Evolutionary conservation across 2,329 filamentous ascomycete genomes (phyloP).

Genomic region (Didymella glomerata): DNA sequence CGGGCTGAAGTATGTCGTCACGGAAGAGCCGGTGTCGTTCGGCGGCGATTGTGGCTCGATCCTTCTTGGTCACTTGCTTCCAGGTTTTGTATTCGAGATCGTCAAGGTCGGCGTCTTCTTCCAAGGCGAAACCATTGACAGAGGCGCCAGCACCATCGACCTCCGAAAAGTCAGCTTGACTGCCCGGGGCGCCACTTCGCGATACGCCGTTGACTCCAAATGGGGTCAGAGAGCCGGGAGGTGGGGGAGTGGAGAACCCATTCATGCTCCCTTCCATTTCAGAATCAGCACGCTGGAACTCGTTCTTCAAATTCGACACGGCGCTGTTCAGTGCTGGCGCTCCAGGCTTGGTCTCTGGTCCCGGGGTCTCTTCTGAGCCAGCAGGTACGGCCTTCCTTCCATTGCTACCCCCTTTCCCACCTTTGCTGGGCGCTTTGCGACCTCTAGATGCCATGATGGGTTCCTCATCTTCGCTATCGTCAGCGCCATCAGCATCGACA

Average conservation of each 20-base stretch:
- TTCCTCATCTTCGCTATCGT: constrained; percentile 91
- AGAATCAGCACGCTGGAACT: constrained; percentile 71
- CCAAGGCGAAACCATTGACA: constrained; percentile 70
- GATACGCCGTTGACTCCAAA: constrained; percentile 72
- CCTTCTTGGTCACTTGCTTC: constrained; percentile 99
- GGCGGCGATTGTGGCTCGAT: constrained; percentile 84
- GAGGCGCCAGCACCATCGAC: constrained; percentile 76
- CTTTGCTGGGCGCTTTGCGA: constrained; percentile 81
- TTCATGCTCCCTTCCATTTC: constrained; percentile 84
- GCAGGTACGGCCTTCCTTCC: constrained; percentile 77
- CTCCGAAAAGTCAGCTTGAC: constrained; percentile 86
- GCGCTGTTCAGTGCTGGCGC: constrained; percentile 64
- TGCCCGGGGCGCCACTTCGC: constrained; percentile 65
- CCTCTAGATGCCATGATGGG: constrained; percentile 98
- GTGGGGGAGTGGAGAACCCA: constrained; percentile 86
- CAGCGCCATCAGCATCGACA: constrained; percentile 79
- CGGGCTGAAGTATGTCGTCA: constrained; percentile 81
- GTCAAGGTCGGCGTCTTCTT: constrained; percentile 84
- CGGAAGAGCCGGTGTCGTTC: constrained; percentile 88
- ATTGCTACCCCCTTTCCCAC: constrained; percentile 69
- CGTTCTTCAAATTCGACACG: constrained; percentile 61
- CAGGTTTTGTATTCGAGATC: constrained; percentile 94
- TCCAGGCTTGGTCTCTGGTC: constrained; percentile 75
- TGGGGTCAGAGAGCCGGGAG: constrained; percentile 79
- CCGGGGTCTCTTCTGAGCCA: constrained; percentile 80